Evolutionary conservation across 208 protist genomes (phyloP).

Genomic region (Spongospora subterranea): DNA sequence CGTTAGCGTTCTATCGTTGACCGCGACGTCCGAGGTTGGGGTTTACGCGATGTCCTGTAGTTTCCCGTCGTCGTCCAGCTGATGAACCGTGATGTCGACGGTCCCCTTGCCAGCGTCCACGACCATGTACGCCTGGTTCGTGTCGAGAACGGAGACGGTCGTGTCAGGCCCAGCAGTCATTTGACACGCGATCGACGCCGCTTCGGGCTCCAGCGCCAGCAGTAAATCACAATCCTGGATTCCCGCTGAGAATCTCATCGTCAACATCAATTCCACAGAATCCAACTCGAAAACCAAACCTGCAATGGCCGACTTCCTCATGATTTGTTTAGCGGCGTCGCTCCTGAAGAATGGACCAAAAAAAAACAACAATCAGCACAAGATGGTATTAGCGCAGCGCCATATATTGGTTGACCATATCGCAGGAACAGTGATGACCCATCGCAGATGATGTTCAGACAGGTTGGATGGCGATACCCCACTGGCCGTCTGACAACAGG

Average conservation of each 20-base stretch:
- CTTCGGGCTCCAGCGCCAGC: constrained; percentile 32
- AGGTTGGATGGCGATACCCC: too few relatives aligned
- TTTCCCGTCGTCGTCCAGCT: not conserved
- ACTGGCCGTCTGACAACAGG: not conserved
- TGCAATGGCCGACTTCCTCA: constrained; percentile 10
- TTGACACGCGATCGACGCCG: constrained; percentile 26
- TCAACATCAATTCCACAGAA: not conserved
- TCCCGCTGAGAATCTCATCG: not conserved
- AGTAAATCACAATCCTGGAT: not conserved
- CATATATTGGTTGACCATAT: not conserved
- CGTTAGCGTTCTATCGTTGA: too few relatives aligned
- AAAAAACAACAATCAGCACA: not conserved
- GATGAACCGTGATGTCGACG: constrained; percentile 45
- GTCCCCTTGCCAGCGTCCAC: constrained; percentile 34
- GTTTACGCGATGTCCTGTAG: constrained; percentile 1
- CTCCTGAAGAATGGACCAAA: not conserved
- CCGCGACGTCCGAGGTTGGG: not conserved
- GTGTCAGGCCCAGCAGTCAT: not conserved
- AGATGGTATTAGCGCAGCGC: too few relatives aligned
- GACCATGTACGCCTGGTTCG: not conserved
- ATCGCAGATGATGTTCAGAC: too few relatives aligned
- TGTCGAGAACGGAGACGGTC: not conserved
- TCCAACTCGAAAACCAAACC: not conserved
- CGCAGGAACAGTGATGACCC: constrained; percentile 27
- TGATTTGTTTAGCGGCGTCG: constrained; percentile 48